Conservation (phyloP, 1,139 yeast genomes). For the Diutina mesorugosa region DNA sequence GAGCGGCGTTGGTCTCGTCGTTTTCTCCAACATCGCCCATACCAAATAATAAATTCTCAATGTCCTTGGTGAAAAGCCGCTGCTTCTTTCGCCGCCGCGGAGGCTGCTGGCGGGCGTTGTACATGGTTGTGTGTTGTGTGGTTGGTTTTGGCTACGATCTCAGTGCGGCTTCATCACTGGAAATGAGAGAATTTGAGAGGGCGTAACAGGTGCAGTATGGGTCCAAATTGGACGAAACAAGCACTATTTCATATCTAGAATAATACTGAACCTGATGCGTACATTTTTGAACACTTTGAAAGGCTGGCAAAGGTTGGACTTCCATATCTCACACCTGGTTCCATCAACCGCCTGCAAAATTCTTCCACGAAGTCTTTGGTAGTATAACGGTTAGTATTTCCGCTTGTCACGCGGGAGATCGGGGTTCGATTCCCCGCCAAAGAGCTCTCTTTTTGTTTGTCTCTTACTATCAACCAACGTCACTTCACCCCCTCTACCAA, state of each 20-base stretch:
- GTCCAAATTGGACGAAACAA: no score
- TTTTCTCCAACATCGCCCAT: conserved; percentile 81
- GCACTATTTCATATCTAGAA: no score
- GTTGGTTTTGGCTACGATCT: not conserved
- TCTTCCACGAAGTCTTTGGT: not conserved
- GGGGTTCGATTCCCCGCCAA: not conserved
- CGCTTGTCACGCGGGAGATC: not conserved
- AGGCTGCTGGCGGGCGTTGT: not conserved
- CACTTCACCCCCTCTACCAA: no score
- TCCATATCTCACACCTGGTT: not conserved
- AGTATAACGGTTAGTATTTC: not conserved
- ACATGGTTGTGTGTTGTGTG: not conserved
- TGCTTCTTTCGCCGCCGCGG: conserved; percentile 16
- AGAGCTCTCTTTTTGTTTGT: not conserved
- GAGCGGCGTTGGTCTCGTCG: conserved; percentile 61
- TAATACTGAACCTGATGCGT: no score
- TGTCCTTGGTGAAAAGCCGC: conserved; percentile 46
- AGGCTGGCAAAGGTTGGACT: no score
- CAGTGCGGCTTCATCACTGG: not conserved
- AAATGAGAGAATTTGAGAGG: not conserved
- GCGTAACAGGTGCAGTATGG: no score
- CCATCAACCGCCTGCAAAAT: not conserved
- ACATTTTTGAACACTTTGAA: no score
- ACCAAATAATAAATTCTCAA: conserved; percentile 67
- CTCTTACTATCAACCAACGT: not conserved